Evolutionary conservation across 176 grass and related monocot species (phyloP), one percentile per base, ranked within the genome.

Genomic region (Musa schizocarpa): DNA sequence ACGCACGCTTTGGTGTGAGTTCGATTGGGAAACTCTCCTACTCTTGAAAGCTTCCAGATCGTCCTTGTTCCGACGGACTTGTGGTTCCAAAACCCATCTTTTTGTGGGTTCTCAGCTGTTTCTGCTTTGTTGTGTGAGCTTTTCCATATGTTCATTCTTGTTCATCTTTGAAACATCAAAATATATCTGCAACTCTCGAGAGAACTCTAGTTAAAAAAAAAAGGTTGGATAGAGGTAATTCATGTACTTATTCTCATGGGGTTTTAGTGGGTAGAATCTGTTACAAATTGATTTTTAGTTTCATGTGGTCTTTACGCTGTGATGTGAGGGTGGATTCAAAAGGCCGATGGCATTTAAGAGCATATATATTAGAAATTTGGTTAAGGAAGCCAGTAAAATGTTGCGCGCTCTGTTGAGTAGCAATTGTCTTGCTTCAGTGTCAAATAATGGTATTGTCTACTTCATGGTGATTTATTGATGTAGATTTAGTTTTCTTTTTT

Each of bases 61-160:
- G 25, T 48, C 9, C 53, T 52, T 23, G 53, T 26, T 54, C 50
- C 22, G 52, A 24, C 63, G 68, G 59, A 74, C 16, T 54, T 17
- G 72, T 74, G 21, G 11, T 27, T 55, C 22, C n/a, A 54, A 16
- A 52, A 63, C 2, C 14, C 6, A 23, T 72, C n/a, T 26, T 71
- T 76, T 71, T 26, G 34, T 52, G 17, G 54, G 20, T 72, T 55
- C 55, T 53, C 57, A n/a, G 34, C 64, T 19, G 58, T 78, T 75
- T 79, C 67, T 26, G 65, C 29, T 76, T 71, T 49, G 70, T 19
- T 70, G 23, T 76, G 58, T 64, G 78, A 74, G 61, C 20, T 52
- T 81, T 67, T 57, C 56, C 70, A 69, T 13, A 22, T 49, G 54
- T 16, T 76, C 11, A 11, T 75, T 75, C 16, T 56, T 9, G 57